These are phyloP conservation scores for Karstenula rhodostoma DNA, from an alignment of 2,329 filamentous ascomycete species.

Conservation along the genomic window DNA sequence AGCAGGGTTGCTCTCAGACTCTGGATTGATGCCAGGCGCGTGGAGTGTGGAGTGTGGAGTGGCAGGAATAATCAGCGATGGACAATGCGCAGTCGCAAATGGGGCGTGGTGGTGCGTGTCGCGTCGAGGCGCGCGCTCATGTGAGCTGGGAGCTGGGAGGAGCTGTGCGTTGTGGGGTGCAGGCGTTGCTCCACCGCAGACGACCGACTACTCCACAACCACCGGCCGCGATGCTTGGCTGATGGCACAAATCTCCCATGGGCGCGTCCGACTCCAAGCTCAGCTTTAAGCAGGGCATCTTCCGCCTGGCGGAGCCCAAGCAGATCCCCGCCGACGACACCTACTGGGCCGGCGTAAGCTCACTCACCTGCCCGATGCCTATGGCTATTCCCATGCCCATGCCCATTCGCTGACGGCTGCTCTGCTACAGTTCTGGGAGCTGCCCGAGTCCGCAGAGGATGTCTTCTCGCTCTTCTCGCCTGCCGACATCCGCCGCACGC, in stretches of 20 bases:
- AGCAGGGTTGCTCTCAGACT: not conserved
- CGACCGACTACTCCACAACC: not conserved
- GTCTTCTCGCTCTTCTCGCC: slow-evolving; percentile 95
- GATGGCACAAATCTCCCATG: slow-evolving; percentile 66
- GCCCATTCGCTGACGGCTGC: slow-evolving; percentile 5
- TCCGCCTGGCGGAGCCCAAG: slow-evolving; percentile 90
- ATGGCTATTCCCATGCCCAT: not conserved
- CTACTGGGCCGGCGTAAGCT: slow-evolving; percentile 87
- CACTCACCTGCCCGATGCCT: not conserved
- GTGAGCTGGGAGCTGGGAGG: not conserved
- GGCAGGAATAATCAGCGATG: not conserved
- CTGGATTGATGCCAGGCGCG: not conserved
- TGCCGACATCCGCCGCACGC: slow-evolving; percentile 78
- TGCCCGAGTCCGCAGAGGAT: slow-evolving; percentile 94
- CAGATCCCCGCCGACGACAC: slow-evolving; percentile 86
- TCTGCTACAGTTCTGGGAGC: slow-evolving; percentile 83
- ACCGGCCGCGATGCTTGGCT: slow-evolving; percentile 30
- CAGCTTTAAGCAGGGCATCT: slow-evolving; percentile 98
- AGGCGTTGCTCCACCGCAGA: not conserved
- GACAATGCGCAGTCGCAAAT: not conserved
- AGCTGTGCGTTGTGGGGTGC: not conserved
- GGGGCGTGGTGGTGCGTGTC: not conserved
- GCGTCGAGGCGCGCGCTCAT: slow-evolving; percentile 11
- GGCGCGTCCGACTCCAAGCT: slow-evolving; percentile 98
- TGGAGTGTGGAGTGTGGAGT: not conserved